Evolutionary conservation across 2,329 filamentous ascomycete species (phyloP).

Genomic region (Colletotrichum chlorophyti): DNA sequence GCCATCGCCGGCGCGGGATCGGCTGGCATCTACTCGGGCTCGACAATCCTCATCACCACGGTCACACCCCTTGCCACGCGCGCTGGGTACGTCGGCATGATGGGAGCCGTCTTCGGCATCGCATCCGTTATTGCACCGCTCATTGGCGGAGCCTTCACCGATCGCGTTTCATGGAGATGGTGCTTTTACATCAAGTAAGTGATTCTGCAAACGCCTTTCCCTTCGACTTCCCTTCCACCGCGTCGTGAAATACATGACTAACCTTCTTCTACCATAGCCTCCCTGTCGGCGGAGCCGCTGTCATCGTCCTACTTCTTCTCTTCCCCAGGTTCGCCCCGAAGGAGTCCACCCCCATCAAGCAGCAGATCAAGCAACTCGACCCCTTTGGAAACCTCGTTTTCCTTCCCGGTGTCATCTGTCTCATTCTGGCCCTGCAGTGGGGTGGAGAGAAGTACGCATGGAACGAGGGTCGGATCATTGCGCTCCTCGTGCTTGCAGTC

Average conservation of each 20-base stretch:
- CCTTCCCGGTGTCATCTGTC: slow-evolving; percentile 56
- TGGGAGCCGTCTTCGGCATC: slow-evolving; percentile 52
- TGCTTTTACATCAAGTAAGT: slow-evolving; percentile 47
- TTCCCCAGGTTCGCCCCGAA: neutral
- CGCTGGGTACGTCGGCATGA: slow-evolving; percentile 43
- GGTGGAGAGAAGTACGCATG: slow-evolving; percentile 60
- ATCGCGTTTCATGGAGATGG: slow-evolving; percentile 45
- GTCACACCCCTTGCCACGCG: slow-evolving; percentile 39
- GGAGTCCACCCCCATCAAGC: slow-evolving; percentile 48
- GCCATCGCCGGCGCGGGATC: slow-evolving; percentile 58
- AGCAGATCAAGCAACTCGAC: slow-evolving; percentile 42
- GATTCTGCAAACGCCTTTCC: neutral
- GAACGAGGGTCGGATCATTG: slow-evolving; percentile 50
- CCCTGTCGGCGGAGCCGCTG: neutral
- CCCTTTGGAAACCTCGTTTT: slow-evolving; percentile 56
- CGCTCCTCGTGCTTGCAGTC: slow-evolving; percentile 36
- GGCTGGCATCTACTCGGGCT: slow-evolving; percentile 56
- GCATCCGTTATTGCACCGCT: slow-evolving; percentile 43
- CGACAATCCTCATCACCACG: slow-evolving; percentile 57
- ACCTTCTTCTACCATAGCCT: neutral
- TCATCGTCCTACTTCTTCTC: neutral
- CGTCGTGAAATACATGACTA: neutral
- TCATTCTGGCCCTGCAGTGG: slow-evolving; percentile 64
- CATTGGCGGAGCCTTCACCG: slow-evolving; percentile 42
- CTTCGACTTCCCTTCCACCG: neutral